These are phyloP conservation scores for Rhododendron kiyosumense DNA, from an alignment of 148 eudicot species.

Conservation along the genomic window DNA sequence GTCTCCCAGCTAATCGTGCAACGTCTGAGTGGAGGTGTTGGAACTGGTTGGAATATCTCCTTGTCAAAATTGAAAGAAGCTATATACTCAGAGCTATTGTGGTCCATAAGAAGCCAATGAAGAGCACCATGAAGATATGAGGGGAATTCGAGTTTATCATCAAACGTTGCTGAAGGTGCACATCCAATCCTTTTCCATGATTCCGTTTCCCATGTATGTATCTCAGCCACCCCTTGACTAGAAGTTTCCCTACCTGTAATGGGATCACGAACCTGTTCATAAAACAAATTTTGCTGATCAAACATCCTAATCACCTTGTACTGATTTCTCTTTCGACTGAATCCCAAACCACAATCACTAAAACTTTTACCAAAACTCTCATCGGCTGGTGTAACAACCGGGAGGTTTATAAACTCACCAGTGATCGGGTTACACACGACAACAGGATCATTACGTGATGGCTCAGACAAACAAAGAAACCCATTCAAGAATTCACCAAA, in stretches of 20 bases:
- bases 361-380: too few relatives aligned
- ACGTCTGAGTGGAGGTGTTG: slow-evolving; percentile 4
- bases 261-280: neutral
- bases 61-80: slow-evolving; percentile 22
- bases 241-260: neutral
- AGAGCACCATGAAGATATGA: slow-evolving; percentile 3
- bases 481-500: too few relatives aligned
- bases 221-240: neutral
- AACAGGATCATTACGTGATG: too few relatives aligned
- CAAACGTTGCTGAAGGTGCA: neutral
- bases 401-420: too few relatives aligned
- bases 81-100: neutral
- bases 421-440: too few relatives aligned
- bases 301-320: too few relatives aligned
- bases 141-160: neutral
- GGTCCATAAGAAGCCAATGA: slow-evolving; percentile 12
- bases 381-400: too few relatives aligned
- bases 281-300: neutral
- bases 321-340: too few relatives aligned
- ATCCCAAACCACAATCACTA: too few relatives aligned
- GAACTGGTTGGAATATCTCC: slow-evolving; percentile 14
- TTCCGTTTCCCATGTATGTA: slow-evolving; percentile 9
- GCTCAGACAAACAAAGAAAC: too few relatives aligned
- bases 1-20: neutral
- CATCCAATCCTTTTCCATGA: slow-evolving; percentile 8